phyloP scores from a whole-genome alignment of 805 yeast genomes.

The Wickerhamiella spandovensis region DNA sequence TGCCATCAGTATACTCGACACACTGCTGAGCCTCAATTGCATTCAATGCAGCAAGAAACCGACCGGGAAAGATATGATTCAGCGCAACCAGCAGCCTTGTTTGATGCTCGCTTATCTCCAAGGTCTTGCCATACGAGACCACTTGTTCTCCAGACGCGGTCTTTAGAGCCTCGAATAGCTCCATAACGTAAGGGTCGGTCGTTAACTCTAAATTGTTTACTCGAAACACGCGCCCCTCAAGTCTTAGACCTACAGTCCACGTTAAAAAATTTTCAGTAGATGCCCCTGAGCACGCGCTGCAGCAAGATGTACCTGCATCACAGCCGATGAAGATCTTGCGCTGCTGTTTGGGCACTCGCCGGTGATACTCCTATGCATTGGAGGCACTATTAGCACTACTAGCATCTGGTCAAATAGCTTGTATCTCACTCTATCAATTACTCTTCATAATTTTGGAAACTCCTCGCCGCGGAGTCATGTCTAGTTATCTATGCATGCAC shows the following conservation, averaged over 20 bases:
- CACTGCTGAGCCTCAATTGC: conserved; percentile 12
- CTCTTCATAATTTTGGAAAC: too few species aligned
- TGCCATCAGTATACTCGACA: background rate
- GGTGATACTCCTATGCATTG: too few species aligned
- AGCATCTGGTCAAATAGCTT: too few species aligned
- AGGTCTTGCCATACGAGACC: conserved; percentile 4
- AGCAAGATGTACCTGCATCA: background rate
- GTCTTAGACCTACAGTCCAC: background rate
- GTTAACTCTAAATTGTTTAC: too few species aligned
- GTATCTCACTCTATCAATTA: too few species aligned
- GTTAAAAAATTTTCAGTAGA: background rate
- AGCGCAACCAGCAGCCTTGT: conserved; percentile 10
- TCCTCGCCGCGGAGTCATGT: too few species aligned
- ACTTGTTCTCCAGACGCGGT: background rate
- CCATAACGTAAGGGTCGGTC: conserved; percentile 4
- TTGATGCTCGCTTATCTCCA: conserved; percentile 8
- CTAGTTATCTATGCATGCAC: too few species aligned
- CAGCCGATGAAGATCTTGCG: background rate
- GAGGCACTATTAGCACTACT: too few species aligned
- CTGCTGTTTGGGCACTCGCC: too few species aligned
- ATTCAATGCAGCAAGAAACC: conserved; percentile 14
- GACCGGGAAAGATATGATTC: conserved; percentile 12
- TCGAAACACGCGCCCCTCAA: too few species aligned
- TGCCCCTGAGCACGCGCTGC: background rate
- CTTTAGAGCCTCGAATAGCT: conserved; percentile 7